Evolutionary conservation across 2,329 filamentous ascomycete species (phyloP).

Genomic region (Corniculantispora saksenae): DNA sequence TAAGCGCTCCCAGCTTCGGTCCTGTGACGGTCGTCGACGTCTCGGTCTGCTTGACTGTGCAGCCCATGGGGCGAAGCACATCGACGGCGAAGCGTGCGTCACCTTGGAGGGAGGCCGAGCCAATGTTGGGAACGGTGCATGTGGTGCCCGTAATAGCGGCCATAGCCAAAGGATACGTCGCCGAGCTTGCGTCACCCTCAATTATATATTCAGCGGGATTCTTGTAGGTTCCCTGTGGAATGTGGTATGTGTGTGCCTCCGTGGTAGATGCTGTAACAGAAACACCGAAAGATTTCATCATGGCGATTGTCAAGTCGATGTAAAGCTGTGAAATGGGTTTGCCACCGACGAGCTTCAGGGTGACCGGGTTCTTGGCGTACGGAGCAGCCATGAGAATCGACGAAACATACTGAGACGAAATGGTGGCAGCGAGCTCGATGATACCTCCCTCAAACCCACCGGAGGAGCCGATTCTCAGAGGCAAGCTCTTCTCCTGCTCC

Average conservation of each 20-base stretch:
- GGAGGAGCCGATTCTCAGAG: conserved; percentile 78
- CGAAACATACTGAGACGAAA: conserved; percentile 98
- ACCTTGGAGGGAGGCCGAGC: conserved; percentile 86
- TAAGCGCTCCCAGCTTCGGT: conserved; percentile 71
- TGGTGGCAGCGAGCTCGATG: conserved; percentile 89
- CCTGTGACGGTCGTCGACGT: conserved; percentile 91
- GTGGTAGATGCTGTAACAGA: conserved; percentile 72
- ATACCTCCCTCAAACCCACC: conserved; percentile 81
- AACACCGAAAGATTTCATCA: conserved; percentile 94
- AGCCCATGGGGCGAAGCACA: conserved; percentile 90
- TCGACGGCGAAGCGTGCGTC: conserved; percentile 93
- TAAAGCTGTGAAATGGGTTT: conserved; percentile 97
- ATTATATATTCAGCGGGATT: conserved; percentile 87
- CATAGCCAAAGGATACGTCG: conserved; percentile 91
- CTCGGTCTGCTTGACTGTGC: conserved; percentile 79
- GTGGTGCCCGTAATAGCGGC: conserved; percentile 95
- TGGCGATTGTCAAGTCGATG: conserved; percentile 97
- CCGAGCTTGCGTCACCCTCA: conserved; percentile 96
- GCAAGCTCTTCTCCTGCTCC: conserved; percentile 80
- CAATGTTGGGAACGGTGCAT: conserved; percentile 95
- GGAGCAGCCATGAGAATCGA: conserved; percentile 96
- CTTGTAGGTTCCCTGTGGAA: conserved; percentile 79
- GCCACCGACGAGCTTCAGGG: conserved; percentile 85
- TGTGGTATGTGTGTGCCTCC: conserved; percentile 89
- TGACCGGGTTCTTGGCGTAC: conserved; percentile 93